These are phyloP conservation scores for Physcia stellaris DNA, from an alignment of 495 filamentous ascomycete species.

Conservation along the genomic window DNA sequence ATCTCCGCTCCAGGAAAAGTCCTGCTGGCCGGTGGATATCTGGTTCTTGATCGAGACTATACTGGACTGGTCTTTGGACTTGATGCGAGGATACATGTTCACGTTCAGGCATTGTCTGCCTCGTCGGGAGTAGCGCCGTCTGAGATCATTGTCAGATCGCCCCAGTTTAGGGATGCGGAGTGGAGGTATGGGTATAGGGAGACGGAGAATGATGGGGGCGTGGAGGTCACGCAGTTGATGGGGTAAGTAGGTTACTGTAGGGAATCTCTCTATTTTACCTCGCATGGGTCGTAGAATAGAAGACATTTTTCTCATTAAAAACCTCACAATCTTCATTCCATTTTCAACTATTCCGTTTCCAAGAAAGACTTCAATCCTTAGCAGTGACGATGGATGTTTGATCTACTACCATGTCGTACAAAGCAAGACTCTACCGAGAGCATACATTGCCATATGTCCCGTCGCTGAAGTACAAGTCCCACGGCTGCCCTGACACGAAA, in stretches of 20 bases:
- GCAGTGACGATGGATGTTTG: too few species aligned
- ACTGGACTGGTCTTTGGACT: slow-evolving; percentile 89
- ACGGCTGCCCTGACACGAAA: too few species aligned
- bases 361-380: too few species aligned
- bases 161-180: slow-evolving; percentile 73
- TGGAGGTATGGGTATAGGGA: slow-evolving; percentile 75
- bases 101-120: slow-evolving; percentile 48
- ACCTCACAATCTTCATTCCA: too few species aligned
- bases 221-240: slow-evolving; percentile 62
- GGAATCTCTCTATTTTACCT: too few species aligned
- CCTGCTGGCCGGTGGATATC: slow-evolving; percentile 83
- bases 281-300: too few species aligned
- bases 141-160: slow-evolving; percentile 74
- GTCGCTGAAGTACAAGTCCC: too few species aligned
- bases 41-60: slow-evolving; percentile 80
- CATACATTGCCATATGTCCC: too few species aligned
- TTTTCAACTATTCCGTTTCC: too few species aligned
- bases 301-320: too few species aligned
- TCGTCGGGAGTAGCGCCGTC: slow-evolving; percentile 41
- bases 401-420: too few species aligned
- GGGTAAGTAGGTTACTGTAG: slow-evolving; percentile 45
- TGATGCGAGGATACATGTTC: slow-evolving; percentile 80
- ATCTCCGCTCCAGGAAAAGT: slow-evolving; percentile 95
- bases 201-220: slow-evolving; percentile 54
- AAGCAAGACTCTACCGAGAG: too few species aligned